Base-by-base conservation (phyloP, 805 yeast genomes). In the Candida tibetensis region DNA sequence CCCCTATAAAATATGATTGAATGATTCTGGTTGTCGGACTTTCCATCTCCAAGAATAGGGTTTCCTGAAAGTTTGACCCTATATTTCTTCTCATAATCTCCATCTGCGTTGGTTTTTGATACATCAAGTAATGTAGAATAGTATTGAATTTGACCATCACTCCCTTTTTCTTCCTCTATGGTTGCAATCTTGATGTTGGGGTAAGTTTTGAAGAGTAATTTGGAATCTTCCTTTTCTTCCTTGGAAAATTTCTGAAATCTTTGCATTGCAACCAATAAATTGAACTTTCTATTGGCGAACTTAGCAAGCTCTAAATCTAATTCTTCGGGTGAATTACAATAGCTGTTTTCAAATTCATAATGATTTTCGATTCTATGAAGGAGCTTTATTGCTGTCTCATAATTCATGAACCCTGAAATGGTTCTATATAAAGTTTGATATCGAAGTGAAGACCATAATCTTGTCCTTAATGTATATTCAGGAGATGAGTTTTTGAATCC, bases 31-130 rank as follows among this genome's bases (percentile, higher is more conserved):
- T 91, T 91, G 58, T 91, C 98, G 12, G 96, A 82, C 58, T 91
- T 91, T 25, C 98, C 98, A 62, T 91, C 98, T 18, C 98, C 98
- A 31, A 90, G 67, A 36, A 91, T 91, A 9, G 98, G 98, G 62
- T 91, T 84, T 12, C 98, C 98, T 2, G 96, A 85, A 10, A 91
- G 71, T 51, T 74, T 78, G n/a, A 91, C 70, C 45, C 82, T 76
- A 60, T 62, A 74, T 71, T 71, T 42, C 22, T 49, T 55, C 10
- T 41, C n/a, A 17, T 44, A 49, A 6, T 68, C 70, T 30, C 83
- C 75, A 50, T 66, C 74, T 0, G 82, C 84, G 51, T 78, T 81
- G 34, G 79, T 77, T 3, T 32, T 17, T 0, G 49, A 34, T 6
- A 49, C 39, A 36, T 61, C 62, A 3, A 64, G 36, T 36, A 90